These are phyloP conservation scores for Candida sithepensis DNA, from an alignment of 805 yeast species.

Conservation along the genomic window DNA sequence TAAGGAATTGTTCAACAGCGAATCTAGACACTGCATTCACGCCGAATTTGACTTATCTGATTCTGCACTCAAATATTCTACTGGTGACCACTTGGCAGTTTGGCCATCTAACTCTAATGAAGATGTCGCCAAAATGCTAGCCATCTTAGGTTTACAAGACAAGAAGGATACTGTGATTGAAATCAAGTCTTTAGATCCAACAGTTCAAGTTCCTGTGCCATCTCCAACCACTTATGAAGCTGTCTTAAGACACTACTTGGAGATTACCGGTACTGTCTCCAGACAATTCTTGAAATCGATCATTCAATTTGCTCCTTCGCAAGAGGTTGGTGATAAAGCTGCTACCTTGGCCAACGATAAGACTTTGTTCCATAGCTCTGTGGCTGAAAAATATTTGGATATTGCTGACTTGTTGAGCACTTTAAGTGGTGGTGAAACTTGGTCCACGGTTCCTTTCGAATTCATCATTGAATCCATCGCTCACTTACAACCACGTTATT, in stretches of 20 bases:
- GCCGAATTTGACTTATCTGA: slow-evolving; percentile 79
- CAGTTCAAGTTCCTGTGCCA: slow-evolving; percentile 53
- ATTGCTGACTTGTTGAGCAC: slow-evolving; percentile 68
- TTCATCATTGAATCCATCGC: slow-evolving; percentile 79
- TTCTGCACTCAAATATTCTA: slow-evolving; percentile 75
- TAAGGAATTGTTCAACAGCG: slow-evolving; percentile 65
- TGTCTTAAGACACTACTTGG: slow-evolving; percentile 79
- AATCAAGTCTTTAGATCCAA: slow-evolving; percentile 67
- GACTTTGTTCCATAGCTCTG: slow-evolving; percentile 58
- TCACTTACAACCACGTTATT: slow-evolving; percentile 88
- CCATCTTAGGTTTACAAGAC: slow-evolving; percentile 55
- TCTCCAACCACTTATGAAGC: slow-evolving; percentile 88
- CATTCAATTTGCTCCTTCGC: slow-evolving; percentile 78
- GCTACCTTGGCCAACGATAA: slow-evolving; percentile 63
- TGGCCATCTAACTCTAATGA: slow-evolving; percentile 90
- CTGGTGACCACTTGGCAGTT: slow-evolving; percentile 94
- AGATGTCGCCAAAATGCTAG: slow-evolving; percentile 62
- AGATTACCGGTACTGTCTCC: slow-evolving; percentile 89
- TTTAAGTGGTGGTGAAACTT: slow-evolving; percentile 61
- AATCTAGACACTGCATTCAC: slow-evolving; percentile 79
- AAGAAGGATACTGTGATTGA: slow-evolving; percentile 55
- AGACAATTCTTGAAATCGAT: slow-evolving; percentile 76
- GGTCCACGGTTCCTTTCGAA: slow-evolving; percentile 78
- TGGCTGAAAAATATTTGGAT: slow-evolving; percentile 60
- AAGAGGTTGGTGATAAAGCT: slow-evolving; percentile 46